Evolutionary conservation across 1,139 yeast genomes (phyloP), one percentile per base, ranked within the genome.

Genomic region (Chernovozyma sophiae-reginae): DNA sequence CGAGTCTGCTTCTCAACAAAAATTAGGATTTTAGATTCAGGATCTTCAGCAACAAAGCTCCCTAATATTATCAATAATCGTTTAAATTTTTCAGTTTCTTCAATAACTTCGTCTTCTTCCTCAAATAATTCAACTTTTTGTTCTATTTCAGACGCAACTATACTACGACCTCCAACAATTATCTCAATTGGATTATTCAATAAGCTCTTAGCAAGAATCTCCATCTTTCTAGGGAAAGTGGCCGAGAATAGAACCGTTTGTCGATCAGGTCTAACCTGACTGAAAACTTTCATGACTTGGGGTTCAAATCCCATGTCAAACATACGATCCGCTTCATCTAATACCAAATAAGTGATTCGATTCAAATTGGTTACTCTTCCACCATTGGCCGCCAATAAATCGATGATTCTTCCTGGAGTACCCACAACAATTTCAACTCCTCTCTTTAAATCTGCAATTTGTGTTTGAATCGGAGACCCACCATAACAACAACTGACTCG

Each of bases 231-330:
- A 0, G 97, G 97, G 48, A 92, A 89, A 0, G 99, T 94, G 0
- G 98, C 98, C 10, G 96, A 86, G 55, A 92, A 92, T 26, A 94
- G 59, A 4, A 90, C 94, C n/a, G 95, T 86, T 54, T 92, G 98
- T 38, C 84, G 68, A 53, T 90, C 96, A 0, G 95, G 95, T 36
- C 97, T 70, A 2, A 87, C 74, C 32, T 85, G 85, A 23, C 77
- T 70, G 51, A 89, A 70, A 22, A 94, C 83, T 51, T 87, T 86
- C 50, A 77, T 80, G 3, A 94, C 90, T 55, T 94, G 99, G 0
- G 98, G 98, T 52, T 89, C 98, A 62, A 94, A 94, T 2, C 99
- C 99, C 77, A 92, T 71, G 59, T 92, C 99, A 63, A 90, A 90
- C 86, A 92, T 81, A 48, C 99, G 66, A 59, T 94, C 99, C 1